A percentile compares a stretch with the other conserved stretches of the same genome.
Evolutionary conservation across 192 early-diverging fungal species (phyloP).

Genomic region (Cetraspora pellucida): DNA sequence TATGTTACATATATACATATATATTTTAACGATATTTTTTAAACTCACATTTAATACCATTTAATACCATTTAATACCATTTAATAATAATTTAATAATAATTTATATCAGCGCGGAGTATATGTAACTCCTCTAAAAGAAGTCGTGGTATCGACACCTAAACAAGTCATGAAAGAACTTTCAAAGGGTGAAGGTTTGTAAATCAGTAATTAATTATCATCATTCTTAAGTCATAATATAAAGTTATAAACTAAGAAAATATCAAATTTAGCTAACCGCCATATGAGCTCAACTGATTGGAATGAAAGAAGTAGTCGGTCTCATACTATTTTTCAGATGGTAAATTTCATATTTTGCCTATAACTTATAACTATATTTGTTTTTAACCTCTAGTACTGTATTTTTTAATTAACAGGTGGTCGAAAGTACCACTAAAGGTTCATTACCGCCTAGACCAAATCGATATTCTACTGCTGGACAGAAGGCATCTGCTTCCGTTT

Average conservation of each 20-base stretch:
- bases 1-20: too few relatives aligned
- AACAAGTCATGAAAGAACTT: slow-evolving; percentile 77
- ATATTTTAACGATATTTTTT: too few relatives aligned
- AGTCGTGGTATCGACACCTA: slow-evolving; percentile 70
- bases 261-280: slow-evolving; percentile 63
- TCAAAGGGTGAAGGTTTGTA: slow-evolving; percentile 68
- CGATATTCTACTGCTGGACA: slow-evolving; percentile 31
- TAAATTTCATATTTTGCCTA: slow-evolving; percentile 32
- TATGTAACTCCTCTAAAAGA: slow-evolving; percentile 75
- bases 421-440: slow-evolving; percentile 58
- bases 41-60: slow-evolving; percentile 1
- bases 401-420: slow-evolving; percentile 54
- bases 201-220: background rate
- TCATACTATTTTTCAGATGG: slow-evolving; percentile 95
- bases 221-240: background rate
- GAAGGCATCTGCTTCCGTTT: slow-evolving; percentile 31
- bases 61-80: too few relatives aligned
- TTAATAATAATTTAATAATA: too few relatives aligned
- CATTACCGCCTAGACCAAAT: slow-evolving; percentile 38
- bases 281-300: slow-evolving; percentile 89
- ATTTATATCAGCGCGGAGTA: slow-evolving; percentile 74
- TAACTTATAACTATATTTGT: too few relatives aligned
- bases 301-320: slow-evolving; percentile 91
- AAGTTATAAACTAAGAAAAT: background rate
- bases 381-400: too few relatives aligned